phyloP scores from a whole-genome alignment of 345 rosid genomes.

The Ceriops tagal region DNA sequence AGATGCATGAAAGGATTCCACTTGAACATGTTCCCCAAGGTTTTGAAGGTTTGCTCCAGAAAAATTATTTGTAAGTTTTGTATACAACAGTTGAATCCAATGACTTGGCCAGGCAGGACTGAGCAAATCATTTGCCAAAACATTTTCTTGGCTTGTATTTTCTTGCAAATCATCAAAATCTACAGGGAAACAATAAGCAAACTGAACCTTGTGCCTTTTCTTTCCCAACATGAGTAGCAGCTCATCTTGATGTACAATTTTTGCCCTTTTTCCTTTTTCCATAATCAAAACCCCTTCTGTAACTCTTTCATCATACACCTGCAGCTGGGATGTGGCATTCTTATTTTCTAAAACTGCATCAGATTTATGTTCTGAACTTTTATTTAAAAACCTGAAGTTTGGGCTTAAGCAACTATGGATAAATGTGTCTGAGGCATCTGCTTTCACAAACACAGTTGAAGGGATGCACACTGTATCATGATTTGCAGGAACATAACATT shows the following conservation, averaged over 20 bases:
- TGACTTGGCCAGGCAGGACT: constrained; percentile 13
- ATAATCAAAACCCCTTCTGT: constrained; percentile 54
- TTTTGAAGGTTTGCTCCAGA: constrained; percentile 39
- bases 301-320: constrained; percentile 61
- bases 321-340: constrained; percentile 20
- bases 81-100: constrained; percentile 36
- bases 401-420: constrained; percentile 57
- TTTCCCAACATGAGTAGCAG: constrained; percentile 43
- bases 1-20: constrained; percentile 48
- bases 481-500: constrained; percentile 73
- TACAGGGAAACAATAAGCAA: constrained; percentile 64
- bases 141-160: constrained; percentile 11
- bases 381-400: constrained; percentile 50
- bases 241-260: constrained; percentile 74
- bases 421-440: constrained; percentile 62
- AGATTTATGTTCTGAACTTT: constrained; percentile 26
- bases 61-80: constrained; percentile 32
- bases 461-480: constrained; percentile 61
- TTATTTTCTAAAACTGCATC: constrained; percentile 16
- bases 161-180: constrained; percentile 13
- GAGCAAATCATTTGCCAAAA: constrained; percentile 6
- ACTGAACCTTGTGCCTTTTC: constrained; percentile 41
- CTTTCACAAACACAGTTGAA: constrained; percentile 52
- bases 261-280: constrained; percentile 52
- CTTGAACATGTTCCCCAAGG: constrained; percentile 45